phyloP scores from a whole-genome alignment of 345 rosid genomes.

The Hibiscus mutabilis region DNA sequence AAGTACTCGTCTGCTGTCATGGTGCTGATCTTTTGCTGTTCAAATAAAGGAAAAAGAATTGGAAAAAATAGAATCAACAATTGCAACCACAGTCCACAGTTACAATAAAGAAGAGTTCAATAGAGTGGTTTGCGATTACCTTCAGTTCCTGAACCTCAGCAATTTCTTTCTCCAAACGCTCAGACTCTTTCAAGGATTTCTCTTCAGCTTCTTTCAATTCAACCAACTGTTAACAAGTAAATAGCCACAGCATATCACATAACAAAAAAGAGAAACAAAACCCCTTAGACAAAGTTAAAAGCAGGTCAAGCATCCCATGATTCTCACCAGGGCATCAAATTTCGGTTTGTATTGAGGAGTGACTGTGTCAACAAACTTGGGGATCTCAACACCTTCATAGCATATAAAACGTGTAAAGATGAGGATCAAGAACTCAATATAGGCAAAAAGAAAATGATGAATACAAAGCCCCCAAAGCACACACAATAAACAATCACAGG shows the following conservation, averaged over 20 bases:
- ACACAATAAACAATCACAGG: not conserved
- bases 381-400: conserved; percentile 70
- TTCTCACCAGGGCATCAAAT: conserved; percentile 81
- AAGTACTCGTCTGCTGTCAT: conserved; percentile 99
- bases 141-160: conserved; percentile 80
- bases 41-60: not conserved
- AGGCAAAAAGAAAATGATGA: not conserved
- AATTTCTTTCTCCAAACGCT: conserved; percentile 77
- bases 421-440: not conserved
- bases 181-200: conserved; percentile 77
- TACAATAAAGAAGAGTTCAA: not conserved
- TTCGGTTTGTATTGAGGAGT: conserved; percentile 94
- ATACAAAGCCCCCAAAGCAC: not conserved
- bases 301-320: conserved; percentile 6
- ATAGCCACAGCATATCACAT: not conserved
- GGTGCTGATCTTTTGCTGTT: conserved; percentile 89
- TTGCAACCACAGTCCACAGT: too few species aligned
- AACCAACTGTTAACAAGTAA: conserved; percentile 43
- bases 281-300: not conserved
- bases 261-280: not conserved
- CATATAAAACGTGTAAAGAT: not conserved
- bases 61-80: not conserved
- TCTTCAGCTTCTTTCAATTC: conserved; percentile 91
- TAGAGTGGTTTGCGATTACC: conserved; percentile 30
- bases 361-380: conserved; percentile 78